Conservation (phyloP, 495 filamentous ascomycete genomes). For the Xylaria scruposa region DNA sequence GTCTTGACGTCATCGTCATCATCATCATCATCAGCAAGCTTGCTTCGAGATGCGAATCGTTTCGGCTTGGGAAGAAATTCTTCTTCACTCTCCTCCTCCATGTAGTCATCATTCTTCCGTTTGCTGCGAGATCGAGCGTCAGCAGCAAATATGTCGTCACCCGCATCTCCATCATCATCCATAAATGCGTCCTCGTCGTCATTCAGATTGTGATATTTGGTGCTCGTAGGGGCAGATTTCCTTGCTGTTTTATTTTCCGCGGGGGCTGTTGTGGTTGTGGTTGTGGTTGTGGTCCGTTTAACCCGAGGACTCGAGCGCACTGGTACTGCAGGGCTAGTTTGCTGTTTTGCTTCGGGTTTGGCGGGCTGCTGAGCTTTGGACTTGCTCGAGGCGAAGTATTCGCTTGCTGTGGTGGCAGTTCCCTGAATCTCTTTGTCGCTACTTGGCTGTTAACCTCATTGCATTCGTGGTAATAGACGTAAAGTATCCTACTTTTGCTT, state of each 20-base stretch:
- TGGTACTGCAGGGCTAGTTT: conserved; percentile 35
- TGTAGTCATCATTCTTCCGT: conserved; percentile 72
- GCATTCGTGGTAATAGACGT: background rate
- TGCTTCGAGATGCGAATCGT: conserved; percentile 49
- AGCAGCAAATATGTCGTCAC: conserved; percentile 75
- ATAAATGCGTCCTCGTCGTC: conserved; percentile 59
- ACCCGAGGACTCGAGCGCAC: conserved; percentile 52
- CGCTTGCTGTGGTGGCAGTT: conserved; percentile 52
- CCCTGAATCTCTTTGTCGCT: conserved; percentile 48
- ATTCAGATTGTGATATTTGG: conserved; percentile 40
- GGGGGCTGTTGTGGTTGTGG: conserved; percentile 32
- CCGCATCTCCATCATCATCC: conserved; percentile 69
- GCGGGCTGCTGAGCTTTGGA: conserved; percentile 45
- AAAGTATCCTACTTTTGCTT: conserved; percentile 38
- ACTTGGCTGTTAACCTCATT: conserved; percentile 17
- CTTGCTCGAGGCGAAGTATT: conserved; percentile 57
- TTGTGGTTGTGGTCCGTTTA: conserved; percentile 38
- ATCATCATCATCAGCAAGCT: conserved; percentile 50
- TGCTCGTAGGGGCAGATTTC: conserved; percentile 41
- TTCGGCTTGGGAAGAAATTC: conserved; percentile 60
- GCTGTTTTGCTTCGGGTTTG: conserved; percentile 43
- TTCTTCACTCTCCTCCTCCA: conserved; percentile 65
- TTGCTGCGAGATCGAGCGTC: conserved; percentile 64
- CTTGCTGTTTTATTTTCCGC: conserved; percentile 38
- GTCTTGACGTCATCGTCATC: conserved; percentile 46